Conservation (phyloP, 2,329 filamentous ascomycete genomes). For the Byssothecium circinans region DNA sequence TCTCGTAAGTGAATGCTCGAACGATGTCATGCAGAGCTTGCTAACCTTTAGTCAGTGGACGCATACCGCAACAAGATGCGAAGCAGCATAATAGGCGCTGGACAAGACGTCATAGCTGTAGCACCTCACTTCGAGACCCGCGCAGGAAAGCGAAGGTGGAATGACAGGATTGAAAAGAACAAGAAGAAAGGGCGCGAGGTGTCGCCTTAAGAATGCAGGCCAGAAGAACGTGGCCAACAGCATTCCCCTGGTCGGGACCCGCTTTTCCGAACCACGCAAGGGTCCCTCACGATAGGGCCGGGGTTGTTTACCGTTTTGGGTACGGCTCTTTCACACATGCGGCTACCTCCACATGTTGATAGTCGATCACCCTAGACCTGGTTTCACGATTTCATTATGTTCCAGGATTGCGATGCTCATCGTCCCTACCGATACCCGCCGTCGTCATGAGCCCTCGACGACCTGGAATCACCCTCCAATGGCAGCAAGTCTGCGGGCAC, state of each 20-base stretch:
- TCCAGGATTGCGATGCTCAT: constrained; percentile 20
- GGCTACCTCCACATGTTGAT: constrained; percentile 17
- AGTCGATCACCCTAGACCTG: constrained; percentile 11
- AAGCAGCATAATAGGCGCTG: constrained; percentile 74
- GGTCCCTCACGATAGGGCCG: constrained; percentile 35
- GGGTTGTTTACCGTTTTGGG: constrained; percentile 32
- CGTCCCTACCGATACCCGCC: constrained; percentile 3
- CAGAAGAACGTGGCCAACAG: constrained; percentile 21
- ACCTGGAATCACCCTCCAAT: background rate
- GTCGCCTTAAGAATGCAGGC: constrained; percentile 40
- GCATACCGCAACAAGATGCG: constrained; percentile 92
- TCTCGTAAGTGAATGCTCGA: constrained; percentile 65
- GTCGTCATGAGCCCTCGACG: background rate
- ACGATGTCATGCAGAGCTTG: constrained; percentile 1
- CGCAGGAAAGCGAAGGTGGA: constrained; percentile 72
- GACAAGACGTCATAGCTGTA: constrained; percentile 72
- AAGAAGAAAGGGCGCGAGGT: constrained; percentile 44
- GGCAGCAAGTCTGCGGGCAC: background rate
- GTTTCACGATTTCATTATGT: constrained; percentile 28
- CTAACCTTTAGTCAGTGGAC: constrained; percentile 66
- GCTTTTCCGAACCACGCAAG: constrained; percentile 39
- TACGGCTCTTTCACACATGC: constrained; percentile 25
- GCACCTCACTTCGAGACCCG: constrained; percentile 89
- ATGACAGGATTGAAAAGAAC: constrained; percentile 50
- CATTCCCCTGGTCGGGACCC: constrained; percentile 30